Evolutionary conservation across 257 asterid species (phyloP), one percentile per base, ranked within the genome.

Genomic region (Nicotiana sylvestris): DNA sequence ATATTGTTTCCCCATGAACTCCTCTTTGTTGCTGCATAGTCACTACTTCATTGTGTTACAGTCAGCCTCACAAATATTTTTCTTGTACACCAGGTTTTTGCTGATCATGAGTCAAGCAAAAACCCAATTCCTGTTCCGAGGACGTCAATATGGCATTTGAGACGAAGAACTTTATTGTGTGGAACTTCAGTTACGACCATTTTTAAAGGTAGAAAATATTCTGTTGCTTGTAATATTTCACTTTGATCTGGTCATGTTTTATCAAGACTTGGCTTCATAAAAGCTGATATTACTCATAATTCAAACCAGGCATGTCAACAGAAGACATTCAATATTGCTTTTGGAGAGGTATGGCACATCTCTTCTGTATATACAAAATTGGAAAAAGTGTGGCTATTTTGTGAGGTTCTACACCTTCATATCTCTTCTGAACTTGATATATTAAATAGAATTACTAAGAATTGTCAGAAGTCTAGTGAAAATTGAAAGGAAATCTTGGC

Each of bases 101-200:
- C 94, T 6, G 97, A 94, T 84, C 84, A 90, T 39, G 92, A 87
- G 82, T 70, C 97, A 0, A 93, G 93, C 82, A 16, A 1, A 29
- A 3, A 3, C 17, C 96, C 95, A 2, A 88, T 94, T 17, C 72
- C 39, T 32, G 91, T 91, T 83, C 88, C 90, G 0, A 83, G 88
- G 65, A 46, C 32, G 9, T 85, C 49, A 84, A 72, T 91, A 83
- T 84, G 88, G 88, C 7, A 82, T 66, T 83, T 92, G 27, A 55
- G 7, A 1, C 87, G 11, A 33, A 85, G 85, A 10, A 6, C 37
- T 6, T 16, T 93, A 84, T 90, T 82, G 25, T 92, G 97, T 80
- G 97, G 95, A 79, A 80, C 84, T 30, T 65, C 91, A 0, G 82
- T 86, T 64, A 51, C 87, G 69, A 80, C 94, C 17, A 90, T 93